phyloP scores from a whole-genome alignment of 179 eudicot species.

The Heliamphora ciliata region DNA sequence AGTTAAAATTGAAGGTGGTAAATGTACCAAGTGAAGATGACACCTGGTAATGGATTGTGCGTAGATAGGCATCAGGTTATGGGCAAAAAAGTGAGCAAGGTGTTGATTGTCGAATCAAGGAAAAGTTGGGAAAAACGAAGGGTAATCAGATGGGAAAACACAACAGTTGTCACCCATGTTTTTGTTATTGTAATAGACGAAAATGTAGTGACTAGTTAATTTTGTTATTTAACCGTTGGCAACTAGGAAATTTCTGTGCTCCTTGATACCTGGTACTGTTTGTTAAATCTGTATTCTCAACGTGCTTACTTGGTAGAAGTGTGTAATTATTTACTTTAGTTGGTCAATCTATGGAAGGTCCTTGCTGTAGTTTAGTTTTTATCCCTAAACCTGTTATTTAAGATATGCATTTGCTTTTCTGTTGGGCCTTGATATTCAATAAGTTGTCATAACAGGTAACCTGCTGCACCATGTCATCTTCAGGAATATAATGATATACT shows the following conservation, averaged over 20 bases:
- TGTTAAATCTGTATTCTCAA: neutral
- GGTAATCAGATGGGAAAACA: neutral
- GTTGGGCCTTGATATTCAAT: conserved; percentile 9
- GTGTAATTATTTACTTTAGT: neutral
- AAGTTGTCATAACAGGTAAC: conserved; percentile 26
- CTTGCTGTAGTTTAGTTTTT: conserved; percentile 1
- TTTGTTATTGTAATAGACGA: neutral
- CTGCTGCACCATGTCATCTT: conserved; percentile 26
- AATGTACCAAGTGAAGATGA: neutral
- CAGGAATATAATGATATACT: conserved; percentile 67
- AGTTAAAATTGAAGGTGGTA: neutral
- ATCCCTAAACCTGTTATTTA: neutral
- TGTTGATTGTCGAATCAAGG: too few species aligned
- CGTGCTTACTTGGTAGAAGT: neutral
- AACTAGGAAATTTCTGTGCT: neutral
- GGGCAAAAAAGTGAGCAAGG: neutral
- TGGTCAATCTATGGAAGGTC: neutral
- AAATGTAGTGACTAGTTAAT: neutral
- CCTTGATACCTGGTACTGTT: neutral
- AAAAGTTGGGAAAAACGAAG: neutral
- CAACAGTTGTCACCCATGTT: too few species aligned
- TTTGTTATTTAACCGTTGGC: neutral
- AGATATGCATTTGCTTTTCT: neutral
- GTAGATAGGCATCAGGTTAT: neutral
- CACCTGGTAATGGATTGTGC: neutral